phyloP scores from a whole-genome alignment of 805 yeast genomes.

The Starmerella scarabaei region DNA sequence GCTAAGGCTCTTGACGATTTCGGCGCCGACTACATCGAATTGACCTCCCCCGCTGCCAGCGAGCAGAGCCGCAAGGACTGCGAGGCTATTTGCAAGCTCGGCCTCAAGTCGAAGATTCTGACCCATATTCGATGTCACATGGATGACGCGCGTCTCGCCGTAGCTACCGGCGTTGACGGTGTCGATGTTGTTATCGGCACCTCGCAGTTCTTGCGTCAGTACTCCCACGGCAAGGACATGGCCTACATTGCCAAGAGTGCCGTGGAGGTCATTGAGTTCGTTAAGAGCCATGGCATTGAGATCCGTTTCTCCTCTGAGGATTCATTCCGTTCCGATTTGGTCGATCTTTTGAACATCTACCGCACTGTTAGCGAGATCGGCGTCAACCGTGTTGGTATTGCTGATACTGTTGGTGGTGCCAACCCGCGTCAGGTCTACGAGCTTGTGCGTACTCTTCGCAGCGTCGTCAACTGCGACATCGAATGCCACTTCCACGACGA shows the following conservation, averaged over 20 bases:
- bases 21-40: conserved; percentile 95
- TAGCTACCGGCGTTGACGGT: conserved; percentile 97
- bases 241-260: conserved; percentile 92
- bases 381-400: conserved; percentile 97
- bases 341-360: conserved; percentile 87
- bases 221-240: conserved; percentile 98
- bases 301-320: conserved; percentile 95
- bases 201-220: conserved; percentile 85
- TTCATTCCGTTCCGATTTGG: conserved; percentile 92
- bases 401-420: conserved; percentile 98
- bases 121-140: conserved; percentile 97
- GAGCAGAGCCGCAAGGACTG: conserved; percentile 89
- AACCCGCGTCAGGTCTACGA: conserved; percentile 98
- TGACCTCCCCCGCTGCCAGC: conserved; percentile 95
- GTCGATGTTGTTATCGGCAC: conserved; percentile 98
- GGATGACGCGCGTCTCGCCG: conserved; percentile 97
- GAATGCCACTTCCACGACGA: conserved; percentile 99
- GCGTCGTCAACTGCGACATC: conserved; percentile 90
- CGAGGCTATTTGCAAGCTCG: conserved; percentile 96
- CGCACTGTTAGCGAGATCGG: conserved; percentile 95
- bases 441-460: conserved; percentile 80
- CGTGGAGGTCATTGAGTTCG: conserved; percentile 91
- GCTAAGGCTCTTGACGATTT: conserved; percentile 95
- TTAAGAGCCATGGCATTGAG: conserved; percentile 92
- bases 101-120: conserved; percentile 85